A percentile compares a stretch with the other conserved stretches of the same genome.
Conservation (phyloP, 2,329 filamentous ascomycete genomes). For the Sporothrix brasiliensis region DNA sequence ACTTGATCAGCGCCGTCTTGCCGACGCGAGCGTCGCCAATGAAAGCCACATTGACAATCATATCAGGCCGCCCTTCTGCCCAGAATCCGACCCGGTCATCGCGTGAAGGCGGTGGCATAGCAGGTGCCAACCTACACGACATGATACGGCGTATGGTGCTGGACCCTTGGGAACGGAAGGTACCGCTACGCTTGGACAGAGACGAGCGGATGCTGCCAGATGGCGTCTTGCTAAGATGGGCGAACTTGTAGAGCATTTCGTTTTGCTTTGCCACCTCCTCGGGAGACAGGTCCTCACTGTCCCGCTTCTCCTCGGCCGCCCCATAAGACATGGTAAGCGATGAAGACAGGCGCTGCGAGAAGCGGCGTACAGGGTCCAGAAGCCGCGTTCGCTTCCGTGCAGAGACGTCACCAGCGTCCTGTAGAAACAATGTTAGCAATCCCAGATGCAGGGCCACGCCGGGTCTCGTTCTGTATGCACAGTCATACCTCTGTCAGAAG, state of each 20-base stretch:
- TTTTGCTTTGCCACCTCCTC: conserved; percentile 33
- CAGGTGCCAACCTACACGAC: conserved; percentile 7
- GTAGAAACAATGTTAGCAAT: not conserved
- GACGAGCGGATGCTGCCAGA: conserved; percentile 28
- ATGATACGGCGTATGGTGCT: conserved; percentile 33
- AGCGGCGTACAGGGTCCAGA: conserved; percentile 34
- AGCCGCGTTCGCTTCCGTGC: conserved; percentile 33
- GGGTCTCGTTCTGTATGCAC: not conserved
- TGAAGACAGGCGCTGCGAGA: conserved; percentile 34
- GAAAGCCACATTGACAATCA: conserved; percentile 36
- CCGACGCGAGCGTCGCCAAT: conserved; percentile 36
- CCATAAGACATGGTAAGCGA: conserved; percentile 29
- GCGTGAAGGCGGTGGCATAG: conserved; percentile 6
- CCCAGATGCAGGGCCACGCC: not conserved
- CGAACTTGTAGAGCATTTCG: conserved; percentile 30
- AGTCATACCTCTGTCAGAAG: conserved; percentile 28
- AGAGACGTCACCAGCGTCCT: not conserved
- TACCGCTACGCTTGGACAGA: conserved; percentile 25
- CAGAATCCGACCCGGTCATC: conserved; percentile 22
- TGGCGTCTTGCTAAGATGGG: conserved; percentile 11
- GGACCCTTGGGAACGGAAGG: conserved; percentile 26
- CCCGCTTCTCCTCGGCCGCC: conserved; percentile 9
- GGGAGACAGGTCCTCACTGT: conserved; percentile 25
- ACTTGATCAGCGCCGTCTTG: conserved; percentile 37
- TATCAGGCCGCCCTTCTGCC: conserved; percentile 33